Evolutionary conservation across 139 green algal genomes (phyloP), one percentile per base, ranked within the genome.

Genomic region (Protoeuglena noctilucae): DNA sequence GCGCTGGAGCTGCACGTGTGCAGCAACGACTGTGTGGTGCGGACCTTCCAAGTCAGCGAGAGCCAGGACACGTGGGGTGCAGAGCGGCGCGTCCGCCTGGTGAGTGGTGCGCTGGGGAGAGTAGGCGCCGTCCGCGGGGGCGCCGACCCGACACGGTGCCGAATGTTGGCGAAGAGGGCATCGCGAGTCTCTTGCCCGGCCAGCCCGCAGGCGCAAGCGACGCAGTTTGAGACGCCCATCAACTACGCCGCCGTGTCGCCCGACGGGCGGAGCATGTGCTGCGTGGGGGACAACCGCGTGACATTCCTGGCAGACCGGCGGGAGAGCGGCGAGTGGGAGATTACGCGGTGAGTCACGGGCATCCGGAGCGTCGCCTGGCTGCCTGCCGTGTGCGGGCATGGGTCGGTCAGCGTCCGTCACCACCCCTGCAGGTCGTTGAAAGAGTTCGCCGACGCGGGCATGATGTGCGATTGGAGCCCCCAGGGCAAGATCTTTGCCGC

Each of bases 171-270:
- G n/a, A 48, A 48, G 40, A 21, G 40, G 18, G 40, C 40, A 48
- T 48, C 40, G 18, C 18, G 18, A 48, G n/a, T n/a, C n/a, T n/a
- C 6, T 9, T 9, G 39, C 17, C 47, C 47, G 47, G 14, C 24
- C 9, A 53, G 9, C 9, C 9, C 9, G 47, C 47, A 29, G 47
- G 12, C 25, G 24, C 9, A 9, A 12, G 9, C 7, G 24, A 19
- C 56, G 19, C 25, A 16, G 25, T 60, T 49, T 12, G 26, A 28
- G 5, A 29, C 43, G 21, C 58, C 81, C 43, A 77, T 89, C 27
- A 89, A 89, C 71, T 83, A 87, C 64, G 66, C 63, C 16, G 64
- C 73, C 6, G 51, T 86, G 9, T 68, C 40, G 2, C 73, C 75
- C 1, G 61, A 76, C 26, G 67, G 61, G 12, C 53, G 51, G 4